These are phyloP conservation scores for Fusarium luffae DNA, from an alignment of 2,329 filamentous ascomycete species.

Conservation along the genomic window DNA sequence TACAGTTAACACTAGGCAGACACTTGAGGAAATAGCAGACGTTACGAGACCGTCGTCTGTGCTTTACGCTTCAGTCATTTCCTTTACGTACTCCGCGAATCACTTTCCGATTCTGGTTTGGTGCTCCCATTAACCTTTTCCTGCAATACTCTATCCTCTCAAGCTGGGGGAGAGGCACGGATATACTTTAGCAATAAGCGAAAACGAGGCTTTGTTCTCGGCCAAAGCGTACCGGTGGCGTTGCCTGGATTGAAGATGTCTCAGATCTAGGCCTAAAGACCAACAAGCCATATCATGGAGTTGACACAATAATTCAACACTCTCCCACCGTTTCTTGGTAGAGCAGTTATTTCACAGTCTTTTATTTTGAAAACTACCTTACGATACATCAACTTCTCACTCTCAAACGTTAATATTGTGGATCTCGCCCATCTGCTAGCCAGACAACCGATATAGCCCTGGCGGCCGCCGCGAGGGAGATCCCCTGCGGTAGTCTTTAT, in stretches of 20 bases:
- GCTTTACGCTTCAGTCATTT: background rate
- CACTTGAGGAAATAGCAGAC: constrained; percentile 15
- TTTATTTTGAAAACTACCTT: background rate
- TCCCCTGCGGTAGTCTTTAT: background rate
- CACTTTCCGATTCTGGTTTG: background rate
- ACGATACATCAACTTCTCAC: background rate
- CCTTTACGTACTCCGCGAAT: background rate
- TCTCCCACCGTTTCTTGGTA: background rate
- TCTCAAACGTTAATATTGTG: background rate
- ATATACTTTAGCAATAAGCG: constrained; percentile 2
- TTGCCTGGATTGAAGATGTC: constrained; percentile 8
- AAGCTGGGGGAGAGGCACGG: background rate
- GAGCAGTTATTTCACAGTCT: background rate
- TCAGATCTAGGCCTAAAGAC: constrained; percentile 11
- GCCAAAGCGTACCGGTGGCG: constrained; percentile 18
- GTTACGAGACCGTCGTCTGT: constrained; percentile 11
- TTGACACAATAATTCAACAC: constrained; percentile 10
- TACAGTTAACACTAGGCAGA: background rate
- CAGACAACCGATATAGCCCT: constrained; percentile 1
- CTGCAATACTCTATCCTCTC: background rate
- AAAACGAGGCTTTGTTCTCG: background rate
- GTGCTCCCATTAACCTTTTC: background rate
- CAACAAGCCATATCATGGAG: background rate
- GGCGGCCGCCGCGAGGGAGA: constrained; percentile 5
- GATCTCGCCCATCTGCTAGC: constrained; percentile 13